Percentiles rank a stretch among this genome's conserved stretches.
phyloP scores from a whole-genome alignment of 2,329 filamentous ascomycete genomes.

The Zelopaecilomyces penicillatus region DNA sequence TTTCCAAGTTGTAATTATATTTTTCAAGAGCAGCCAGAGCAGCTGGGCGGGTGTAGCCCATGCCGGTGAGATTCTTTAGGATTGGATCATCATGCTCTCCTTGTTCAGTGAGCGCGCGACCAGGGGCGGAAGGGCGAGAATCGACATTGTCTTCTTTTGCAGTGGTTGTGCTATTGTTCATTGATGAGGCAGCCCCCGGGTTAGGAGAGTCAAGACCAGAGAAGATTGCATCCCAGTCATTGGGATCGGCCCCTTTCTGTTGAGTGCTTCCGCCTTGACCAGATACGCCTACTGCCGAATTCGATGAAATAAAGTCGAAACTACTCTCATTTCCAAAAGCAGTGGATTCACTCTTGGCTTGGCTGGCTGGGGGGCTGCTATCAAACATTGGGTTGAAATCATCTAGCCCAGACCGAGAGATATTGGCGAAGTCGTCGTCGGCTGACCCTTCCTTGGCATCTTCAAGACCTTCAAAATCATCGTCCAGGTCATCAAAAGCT shows the following conservation, averaged over 20 bases:
- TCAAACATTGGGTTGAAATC: conserved; percentile 81
- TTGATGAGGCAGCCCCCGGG: conserved; percentile 18
- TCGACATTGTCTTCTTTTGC: conserved; percentile 12
- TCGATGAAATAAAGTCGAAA: conserved; percentile 48
- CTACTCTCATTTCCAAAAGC: conserved; percentile 47
- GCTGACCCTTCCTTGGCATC: conserved; percentile 74
- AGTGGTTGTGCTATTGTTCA: conserved; percentile 1
- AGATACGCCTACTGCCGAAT: conserved; percentile 20
- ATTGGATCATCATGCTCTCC: conserved; percentile 87
- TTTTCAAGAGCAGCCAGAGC: conserved; percentile 79
- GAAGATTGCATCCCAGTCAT: conserved; percentile 96
- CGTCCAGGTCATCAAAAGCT: conserved; percentile 67
- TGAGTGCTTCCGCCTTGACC: conserved; percentile 32
- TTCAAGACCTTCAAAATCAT: conserved; percentile 70
- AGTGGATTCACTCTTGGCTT: conserved; percentile 44
- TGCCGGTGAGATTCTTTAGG: conserved; percentile 76
- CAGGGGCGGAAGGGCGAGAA: conserved; percentile 27
- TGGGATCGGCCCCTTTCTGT: conserved; percentile 39
- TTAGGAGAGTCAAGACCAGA: conserved; percentile 60
- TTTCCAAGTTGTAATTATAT: conserved; percentile 92
- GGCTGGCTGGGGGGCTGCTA: conserved; percentile 51
- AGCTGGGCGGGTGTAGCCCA: conserved; percentile 74
- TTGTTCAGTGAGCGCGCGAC: conserved; percentile 62
- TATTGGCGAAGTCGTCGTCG: conserved; percentile 71
- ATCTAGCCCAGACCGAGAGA: conserved; percentile 61